Evolutionary conservation across 345 rosid genomes (phyloP).

Genomic region (Luvunga scandens): DNA sequence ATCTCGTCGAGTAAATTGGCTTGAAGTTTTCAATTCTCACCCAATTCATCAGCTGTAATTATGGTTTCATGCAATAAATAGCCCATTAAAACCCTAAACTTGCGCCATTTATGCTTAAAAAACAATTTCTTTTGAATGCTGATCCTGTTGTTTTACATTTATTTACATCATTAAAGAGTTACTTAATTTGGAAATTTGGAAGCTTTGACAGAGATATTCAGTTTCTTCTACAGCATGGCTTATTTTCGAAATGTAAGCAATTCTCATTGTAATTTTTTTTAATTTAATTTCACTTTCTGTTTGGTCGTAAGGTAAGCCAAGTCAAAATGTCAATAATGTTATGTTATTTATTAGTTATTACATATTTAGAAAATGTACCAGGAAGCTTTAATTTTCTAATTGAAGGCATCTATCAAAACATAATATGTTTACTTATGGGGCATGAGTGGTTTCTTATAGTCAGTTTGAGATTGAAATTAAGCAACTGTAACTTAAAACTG

Average conservation of each 20-base stretch:
- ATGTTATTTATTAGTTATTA: neutral
- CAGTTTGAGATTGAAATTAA: too few relatives aligned
- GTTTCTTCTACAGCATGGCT: too few relatives aligned
- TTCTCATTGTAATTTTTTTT: neutral
- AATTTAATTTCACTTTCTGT: neutral
- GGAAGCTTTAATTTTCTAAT: neutral
- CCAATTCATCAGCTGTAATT: neutral
- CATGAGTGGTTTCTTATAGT: neutral
- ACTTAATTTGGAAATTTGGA: neutral
- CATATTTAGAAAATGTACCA: neutral
- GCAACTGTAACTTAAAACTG: too few relatives aligned
- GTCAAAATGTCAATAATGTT: neutral
- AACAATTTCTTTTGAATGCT: neutral
- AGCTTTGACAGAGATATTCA: neutral
- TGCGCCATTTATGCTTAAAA: too few relatives aligned
- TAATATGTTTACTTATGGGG: neutral
- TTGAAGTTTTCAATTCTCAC: neutral
- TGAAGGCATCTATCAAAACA: neutral
- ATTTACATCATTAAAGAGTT: neutral
- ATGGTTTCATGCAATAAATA: neutral
- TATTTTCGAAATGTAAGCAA: slow-evolving; percentile 30
- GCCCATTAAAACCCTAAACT: neutral
- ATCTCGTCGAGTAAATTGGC: neutral
- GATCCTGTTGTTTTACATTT: neutral
- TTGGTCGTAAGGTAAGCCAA: neutral